phyloP scores from a whole-genome alignment of 2,329 filamentous ascomycete species.

The Penicillium sclerotiorum region DNA sequence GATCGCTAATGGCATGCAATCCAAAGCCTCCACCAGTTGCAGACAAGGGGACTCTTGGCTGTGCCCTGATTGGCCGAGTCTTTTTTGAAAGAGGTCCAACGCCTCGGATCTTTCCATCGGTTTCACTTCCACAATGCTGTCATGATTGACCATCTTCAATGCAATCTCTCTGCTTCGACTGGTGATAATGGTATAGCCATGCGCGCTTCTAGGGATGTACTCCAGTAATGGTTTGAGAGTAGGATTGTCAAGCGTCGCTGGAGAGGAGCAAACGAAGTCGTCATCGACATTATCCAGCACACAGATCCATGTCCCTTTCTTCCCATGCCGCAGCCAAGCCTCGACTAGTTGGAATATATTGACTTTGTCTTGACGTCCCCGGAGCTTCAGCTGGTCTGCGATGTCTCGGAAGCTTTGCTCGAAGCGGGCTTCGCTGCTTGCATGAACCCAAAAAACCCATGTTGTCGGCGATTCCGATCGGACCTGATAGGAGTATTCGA shows the following conservation, averaged over 20 bases:
- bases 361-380: conserved; percentile 30
- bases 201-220: conserved; percentile 20
- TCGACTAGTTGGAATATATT: conserved; percentile 35
- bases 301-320: conserved; percentile 24
- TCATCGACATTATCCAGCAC: conserved; percentile 32
- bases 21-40: conserved; percentile 16
- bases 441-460: conserved; percentile 44
- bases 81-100: conserved; percentile 32
- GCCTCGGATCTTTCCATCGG: conserved; percentile 31
- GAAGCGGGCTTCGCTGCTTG: conserved; percentile 23
- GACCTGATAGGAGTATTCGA: conserved; percentile 40
- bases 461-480: conserved; percentile 27
- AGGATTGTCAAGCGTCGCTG: neutral
- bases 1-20: conserved; percentile 36
- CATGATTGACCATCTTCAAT: conserved; percentile 10
- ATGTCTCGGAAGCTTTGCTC: conserved; percentile 41
- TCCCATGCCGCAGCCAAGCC: conserved; percentile 23
- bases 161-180: conserved; percentile 15
- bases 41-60: neutral
- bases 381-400: conserved; percentile 33
- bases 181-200: conserved; percentile 22
- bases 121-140: conserved; percentile 18
- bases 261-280: conserved; percentile 10
- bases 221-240: conserved; percentile 6
- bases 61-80: conserved; percentile 18